Evolutionary conservation across 2,329 filamentous ascomycete species (phyloP).

Genomic region (Pestalotiopsis sp.): DNA sequence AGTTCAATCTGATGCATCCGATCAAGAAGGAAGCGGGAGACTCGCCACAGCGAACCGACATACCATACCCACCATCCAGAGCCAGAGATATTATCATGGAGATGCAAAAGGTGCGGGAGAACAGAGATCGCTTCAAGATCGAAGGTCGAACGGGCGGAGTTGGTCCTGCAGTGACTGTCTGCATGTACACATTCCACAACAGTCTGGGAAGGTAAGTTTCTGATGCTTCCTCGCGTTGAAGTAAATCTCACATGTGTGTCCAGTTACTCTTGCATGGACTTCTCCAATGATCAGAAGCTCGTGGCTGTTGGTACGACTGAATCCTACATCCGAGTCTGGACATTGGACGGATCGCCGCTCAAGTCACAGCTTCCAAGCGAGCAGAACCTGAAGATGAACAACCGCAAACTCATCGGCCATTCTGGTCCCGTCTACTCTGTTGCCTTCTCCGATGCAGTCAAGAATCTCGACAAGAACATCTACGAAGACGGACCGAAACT

Average conservation of each 20-base stretch:
- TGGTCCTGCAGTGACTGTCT: conserved; percentile 82
- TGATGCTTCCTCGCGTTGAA: not conserved
- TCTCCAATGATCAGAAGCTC: conserved; percentile 86
- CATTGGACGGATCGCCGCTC: conserved; percentile 81
- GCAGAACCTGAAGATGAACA: conserved; percentile 63
- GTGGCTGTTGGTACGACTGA: conserved; percentile 89
- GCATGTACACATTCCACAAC: conserved; percentile 99
- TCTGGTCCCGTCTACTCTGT: conserved; percentile 87
- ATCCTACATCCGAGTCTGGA: conserved; percentile 95
- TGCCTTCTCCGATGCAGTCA: conserved; percentile 78
- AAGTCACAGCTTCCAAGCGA: conserved; percentile 64
- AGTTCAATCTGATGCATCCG: conserved; percentile 78
- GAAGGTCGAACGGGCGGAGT: conserved; percentile 82
- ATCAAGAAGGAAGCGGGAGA: conserved; percentile 92
- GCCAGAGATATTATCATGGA: conserved; percentile 92
- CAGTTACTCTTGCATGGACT: conserved; percentile 90
- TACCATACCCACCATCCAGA: conserved; percentile 85
- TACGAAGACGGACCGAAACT: conserved; percentile 51
- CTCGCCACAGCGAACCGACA: conserved; percentile 73
- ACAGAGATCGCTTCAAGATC: conserved; percentile 88
- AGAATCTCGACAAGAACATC: conserved; percentile 50
- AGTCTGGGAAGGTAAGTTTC: conserved; percentile 79
- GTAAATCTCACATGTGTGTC: not conserved
- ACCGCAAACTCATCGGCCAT: conserved; percentile 81
- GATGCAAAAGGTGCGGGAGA: conserved; percentile 90